A percentile compares a stretch with the other conserved stretches of the same genome.
Evolutionary conservation across 768 basidiomycete species (phyloP).

Genomic region (Postia placenta): DNA sequence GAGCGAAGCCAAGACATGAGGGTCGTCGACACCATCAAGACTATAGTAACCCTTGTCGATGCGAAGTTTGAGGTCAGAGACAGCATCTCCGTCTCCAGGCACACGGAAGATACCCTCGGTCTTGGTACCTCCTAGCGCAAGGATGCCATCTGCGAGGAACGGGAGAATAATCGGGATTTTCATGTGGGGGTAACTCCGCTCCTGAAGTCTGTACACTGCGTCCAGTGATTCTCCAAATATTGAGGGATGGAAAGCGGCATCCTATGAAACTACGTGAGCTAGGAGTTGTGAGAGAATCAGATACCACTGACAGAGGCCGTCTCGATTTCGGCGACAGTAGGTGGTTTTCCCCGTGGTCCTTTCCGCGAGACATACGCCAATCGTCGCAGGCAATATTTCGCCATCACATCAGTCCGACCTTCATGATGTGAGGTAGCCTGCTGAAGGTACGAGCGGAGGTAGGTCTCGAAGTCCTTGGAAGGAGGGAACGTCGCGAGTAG

Average conservation of each 20-base stretch:
- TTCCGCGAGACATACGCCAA: constrained; percentile 70
- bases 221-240: constrained; percentile 90
- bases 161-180: constrained; percentile 91
- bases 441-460: constrained; percentile 75
- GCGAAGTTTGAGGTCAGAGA: constrained; percentile 82
- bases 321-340: constrained; percentile 81
- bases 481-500: constrained; percentile 89
- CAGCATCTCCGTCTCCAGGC: constrained; percentile 84
- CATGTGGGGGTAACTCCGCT: constrained; percentile 77
- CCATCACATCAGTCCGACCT: constrained; percentile 83
- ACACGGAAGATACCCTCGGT: constrained; percentile 91
- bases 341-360: constrained; percentile 82
- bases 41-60: constrained; percentile 92
- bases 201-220: constrained; percentile 77
- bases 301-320: constrained; percentile 64
- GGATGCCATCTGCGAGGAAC: constrained; percentile 88
- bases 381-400: constrained; percentile 83
- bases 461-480: constrained; percentile 87
- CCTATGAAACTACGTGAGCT: constrained; percentile 34
- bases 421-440: constrained; percentile 60
- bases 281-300: not conserved
- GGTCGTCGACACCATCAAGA: constrained; percentile 84
- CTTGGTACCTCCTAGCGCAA: constrained; percentile 80
- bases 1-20: constrained; percentile 82
- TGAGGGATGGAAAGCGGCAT: constrained; percentile 92